Base-by-base conservation (phyloP, 1,284 basidiomycete species). In the Fomitopsis palustris region DNA sequence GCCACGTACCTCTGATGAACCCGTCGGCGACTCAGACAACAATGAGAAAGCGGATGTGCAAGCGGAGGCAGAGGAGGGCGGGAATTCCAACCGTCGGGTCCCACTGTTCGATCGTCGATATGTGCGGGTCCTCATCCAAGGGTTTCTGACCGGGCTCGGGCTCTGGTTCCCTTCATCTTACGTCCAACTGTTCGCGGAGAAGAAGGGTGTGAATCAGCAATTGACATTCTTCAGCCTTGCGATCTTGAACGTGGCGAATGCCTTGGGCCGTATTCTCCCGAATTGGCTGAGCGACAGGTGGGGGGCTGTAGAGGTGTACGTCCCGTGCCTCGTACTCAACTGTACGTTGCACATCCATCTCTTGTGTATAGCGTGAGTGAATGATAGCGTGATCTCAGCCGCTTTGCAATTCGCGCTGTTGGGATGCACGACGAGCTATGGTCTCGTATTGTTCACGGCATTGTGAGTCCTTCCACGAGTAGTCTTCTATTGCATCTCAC, bases 141-240 rank as follows among this genome's bases (percentile, higher is more conserved):
- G 63, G 4, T 68, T 69, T 37, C 45, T 67, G 6, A 62, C 60
- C 27, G 64, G 64, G 5, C 63, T 72, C 21, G 70, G 65, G 14
- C 64, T 61, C 16, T 70, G 66, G 56, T 67, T 69, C 35, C 69
- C 69, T 2, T 56, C 66, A 17, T 68, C 65, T 47, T 70, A 68
- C 45, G 58, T 72, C 47, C 69, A 72, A 55, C 63, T 68, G 21
- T 69, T 62, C 43, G 69, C 69, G 19, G 54, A 61, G 19, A 61
- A 56, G 31, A 63, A 69, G 21, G 60, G 64, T 16, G 58, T 69
- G n/a, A 55, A 60, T 38, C 47, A 61, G 51, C 57, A 41, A 7
- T 56, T 69, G 5, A 59, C 65, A 4, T 67, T 66, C 53, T 68
- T 68, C 52, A 63, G 62, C n/a, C 61, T 72, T 3, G 68, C 69